phyloP scores from a whole-genome alignment of 768 basidiomycete genomes.

The Lyophyllum atratum region DNA sequence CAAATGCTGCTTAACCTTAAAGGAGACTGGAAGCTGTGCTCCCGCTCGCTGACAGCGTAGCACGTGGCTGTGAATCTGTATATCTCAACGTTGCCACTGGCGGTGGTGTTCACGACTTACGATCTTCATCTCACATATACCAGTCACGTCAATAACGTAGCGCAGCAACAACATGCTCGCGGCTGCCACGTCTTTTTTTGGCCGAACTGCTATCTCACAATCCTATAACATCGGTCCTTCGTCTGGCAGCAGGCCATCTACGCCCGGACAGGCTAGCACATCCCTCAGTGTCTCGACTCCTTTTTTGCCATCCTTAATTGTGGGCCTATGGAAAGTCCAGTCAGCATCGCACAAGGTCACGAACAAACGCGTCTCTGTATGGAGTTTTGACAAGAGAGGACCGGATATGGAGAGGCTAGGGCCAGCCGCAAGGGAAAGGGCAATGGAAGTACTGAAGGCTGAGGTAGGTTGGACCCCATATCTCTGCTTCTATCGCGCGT shows the following conservation, averaged over 20 bases:
- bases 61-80: slow-evolving; percentile 12
- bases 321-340: slow-evolving; percentile 91
- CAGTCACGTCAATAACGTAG: background rate
- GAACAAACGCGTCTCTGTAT: slow-evolving; percentile 87
- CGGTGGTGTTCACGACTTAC: background rate
- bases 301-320: slow-evolving; percentile 55
- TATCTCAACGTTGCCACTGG: too few relatives aligned
- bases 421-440: slow-evolving; percentile 65
- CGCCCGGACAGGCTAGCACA: slow-evolving; percentile 42
- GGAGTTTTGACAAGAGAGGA: slow-evolving; percentile 85
- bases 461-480: slow-evolving; percentile 59
- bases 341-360: slow-evolving; percentile 88
- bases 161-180: slow-evolving; percentile 59
- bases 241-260: slow-evolving; percentile 47
- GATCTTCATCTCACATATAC: background rate
- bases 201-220: slow-evolving; percentile 78
- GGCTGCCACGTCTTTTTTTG: slow-evolving; percentile 82
- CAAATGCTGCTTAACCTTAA: too few relatives aligned
- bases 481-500: slow-evolving; percentile 6
- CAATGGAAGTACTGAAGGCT: slow-evolving; percentile 83
- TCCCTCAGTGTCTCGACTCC: slow-evolving; percentile 38
- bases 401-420: slow-evolving; percentile 74
- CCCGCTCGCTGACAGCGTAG: too few relatives aligned
- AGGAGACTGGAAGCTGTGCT: too few relatives aligned
- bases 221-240: slow-evolving; percentile 67